phyloP scores from a whole-genome alignment of 345 rosid genomes.

The Lepidium africanum region DNA sequence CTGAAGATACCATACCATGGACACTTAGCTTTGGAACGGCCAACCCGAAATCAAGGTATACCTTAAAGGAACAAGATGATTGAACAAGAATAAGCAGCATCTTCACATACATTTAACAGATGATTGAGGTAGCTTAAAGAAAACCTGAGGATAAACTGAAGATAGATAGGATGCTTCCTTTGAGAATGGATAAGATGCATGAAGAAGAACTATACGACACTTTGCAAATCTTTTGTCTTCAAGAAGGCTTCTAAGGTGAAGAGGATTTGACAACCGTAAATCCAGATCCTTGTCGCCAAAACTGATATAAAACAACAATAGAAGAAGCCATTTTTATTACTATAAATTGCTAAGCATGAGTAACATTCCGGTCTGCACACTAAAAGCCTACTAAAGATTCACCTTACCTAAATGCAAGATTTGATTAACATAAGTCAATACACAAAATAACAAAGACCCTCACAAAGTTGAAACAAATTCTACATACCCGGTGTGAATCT shows the following conservation, averaged over 20 bases:
- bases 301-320: constrained; percentile 29
- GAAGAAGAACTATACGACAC: constrained; percentile 72
- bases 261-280: constrained; percentile 81
- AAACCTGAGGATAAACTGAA: constrained; percentile 79
- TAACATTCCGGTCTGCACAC: background rate
- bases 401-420: background rate
- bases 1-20: constrained; percentile 80
- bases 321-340: background rate
- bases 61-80: constrained; percentile 35
- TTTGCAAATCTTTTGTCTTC: constrained; percentile 72
- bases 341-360: background rate
- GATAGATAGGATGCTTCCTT: constrained; percentile 87
- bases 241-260: constrained; percentile 66
- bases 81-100: background rate
- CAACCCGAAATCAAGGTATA: constrained; percentile 92
- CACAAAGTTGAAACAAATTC: background rate
- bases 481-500: constrained; percentile 92
- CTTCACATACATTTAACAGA: background rate
- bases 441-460: background rate
- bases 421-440: background rate
- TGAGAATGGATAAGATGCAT: constrained; percentile 94
- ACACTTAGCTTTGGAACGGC: constrained; percentile 87
- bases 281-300: constrained; percentile 95
- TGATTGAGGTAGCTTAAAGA: background rate
- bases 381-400: background rate